Evolutionary conservation across 1,139 yeast species (phyloP).

Genomic region (Candida sanyaensis): DNA sequence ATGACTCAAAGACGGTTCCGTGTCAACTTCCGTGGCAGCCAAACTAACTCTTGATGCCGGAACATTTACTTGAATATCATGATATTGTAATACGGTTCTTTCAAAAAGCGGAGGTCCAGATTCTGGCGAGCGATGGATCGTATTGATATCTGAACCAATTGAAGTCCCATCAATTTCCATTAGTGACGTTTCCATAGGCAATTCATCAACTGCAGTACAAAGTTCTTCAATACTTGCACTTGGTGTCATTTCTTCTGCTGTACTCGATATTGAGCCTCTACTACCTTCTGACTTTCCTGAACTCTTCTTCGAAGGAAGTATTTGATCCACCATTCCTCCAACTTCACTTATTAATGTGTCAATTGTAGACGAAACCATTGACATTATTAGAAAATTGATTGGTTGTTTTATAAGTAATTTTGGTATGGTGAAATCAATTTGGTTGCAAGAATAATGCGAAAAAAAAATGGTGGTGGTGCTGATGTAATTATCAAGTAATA

Average conservation of each 20-base stretch:
- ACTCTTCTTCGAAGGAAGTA: background rate
- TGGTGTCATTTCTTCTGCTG: background rate
- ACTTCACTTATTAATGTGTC: conserved; percentile 6
- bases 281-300: background rate
- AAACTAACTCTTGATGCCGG: conserved; percentile 12
- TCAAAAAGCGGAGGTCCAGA: conserved; percentile 7
- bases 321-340: background rate
- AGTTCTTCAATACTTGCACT: conserved; percentile 2
- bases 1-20: background rate
- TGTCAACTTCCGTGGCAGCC: conserved; percentile 8
- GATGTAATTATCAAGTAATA: background rate
- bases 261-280: background rate
- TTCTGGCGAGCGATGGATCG: background rate
- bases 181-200: background rate
- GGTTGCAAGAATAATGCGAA: conserved; percentile 6
- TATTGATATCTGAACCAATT: background rate
- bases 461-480: background rate
- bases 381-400: background rate
- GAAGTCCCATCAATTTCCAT: conserved; percentile 1
- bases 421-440: background rate
- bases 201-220: conserved; percentile 2
- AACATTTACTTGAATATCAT: conserved; percentile 7
- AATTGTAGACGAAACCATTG: conserved; percentile 5
- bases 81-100: conserved; percentile 13
- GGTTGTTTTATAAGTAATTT: background rate